Base-by-base conservation (phyloP, 495 filamentous ascomycete genomes). In the Hypoxylon trugodes region DNA sequence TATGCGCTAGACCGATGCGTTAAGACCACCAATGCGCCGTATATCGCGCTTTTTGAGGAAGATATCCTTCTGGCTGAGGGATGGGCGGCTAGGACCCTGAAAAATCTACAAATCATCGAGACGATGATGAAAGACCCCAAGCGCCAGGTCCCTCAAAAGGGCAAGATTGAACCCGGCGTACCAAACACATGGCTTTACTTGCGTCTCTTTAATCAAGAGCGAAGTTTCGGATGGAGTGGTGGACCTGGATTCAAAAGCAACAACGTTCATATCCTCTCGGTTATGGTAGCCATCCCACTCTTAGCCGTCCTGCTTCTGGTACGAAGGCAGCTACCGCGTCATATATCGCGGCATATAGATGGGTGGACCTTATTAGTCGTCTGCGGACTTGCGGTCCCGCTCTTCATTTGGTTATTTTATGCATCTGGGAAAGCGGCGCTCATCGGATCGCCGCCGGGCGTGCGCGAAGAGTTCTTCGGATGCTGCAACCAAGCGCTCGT, bases 171-270 rank as follows among this genome's bases (percentile, higher is more conserved):
- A 33, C 59, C 65, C n/a, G 65, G 59, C 4, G 33, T 35, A 21
- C 48, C 63, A 46, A 71, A 71, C 32, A 63, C 74, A 37, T 83
- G 78, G 79, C 38, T 83, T 7, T 83, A 83, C 37, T 59, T 83
- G 21, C 77, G 79, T 6, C 70, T 83, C 3, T 83, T 83, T 60
- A 80, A 79, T 61, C 79, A 77, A 4, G 79, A 83, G 58, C 75
- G 75, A 25, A 70, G 73, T 6, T 65, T 76, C 3, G 60, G 69
- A 12, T 81, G 79, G 79, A 67, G 59, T 6, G 66, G 61, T 15
- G 63, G 68, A 1, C 49, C 69, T 16, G 79, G 79, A 22, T 76
- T 75, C 38, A 64, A 58, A 46, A 80, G 76, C 45, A 62, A 75
- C 6, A 73, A 80, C 48, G 72, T 79, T 46, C 65, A 71, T n/a